phyloP scores from a whole-genome alignment of 2,329 filamentous ascomycete genomes.

The Dendryphion nanum region DNA sequence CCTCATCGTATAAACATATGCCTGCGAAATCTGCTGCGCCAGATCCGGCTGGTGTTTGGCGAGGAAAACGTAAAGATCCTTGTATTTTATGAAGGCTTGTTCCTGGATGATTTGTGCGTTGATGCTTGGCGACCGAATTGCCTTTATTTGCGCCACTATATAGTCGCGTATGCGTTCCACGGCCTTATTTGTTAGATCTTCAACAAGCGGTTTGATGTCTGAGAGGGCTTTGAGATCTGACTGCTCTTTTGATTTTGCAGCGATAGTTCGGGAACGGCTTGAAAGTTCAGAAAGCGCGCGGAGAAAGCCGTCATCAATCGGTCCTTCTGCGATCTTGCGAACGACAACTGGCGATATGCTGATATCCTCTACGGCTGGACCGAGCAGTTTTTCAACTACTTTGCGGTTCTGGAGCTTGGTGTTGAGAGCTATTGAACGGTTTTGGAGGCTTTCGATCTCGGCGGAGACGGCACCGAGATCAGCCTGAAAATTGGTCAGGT shows the following conservation, averaged over 20 bases:
- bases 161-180: constrained; percentile 92
- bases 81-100: constrained; percentile 83
- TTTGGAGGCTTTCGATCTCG: constrained; percentile 91
- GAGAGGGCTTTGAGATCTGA: constrained; percentile 69
- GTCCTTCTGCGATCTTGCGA: constrained; percentile 79
- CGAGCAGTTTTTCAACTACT: constrained; percentile 82
- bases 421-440: constrained; percentile 78
- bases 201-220: constrained; percentile 81
- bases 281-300: constrained; percentile 82
- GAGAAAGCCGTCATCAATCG: constrained; percentile 87
- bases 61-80: constrained; percentile 83
- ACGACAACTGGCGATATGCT: constrained; percentile 83
- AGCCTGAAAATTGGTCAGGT: constrained; percentile 87
- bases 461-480: constrained; percentile 90
- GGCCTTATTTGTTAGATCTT: constrained; percentile 84
- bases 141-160: constrained; percentile 90
- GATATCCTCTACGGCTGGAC: constrained; percentile 86
- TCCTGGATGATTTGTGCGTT: constrained; percentile 97
- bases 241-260: constrained; percentile 61
- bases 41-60: constrained; percentile 78
- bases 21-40: constrained; percentile 84
- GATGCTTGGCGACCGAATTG: constrained; percentile 88
- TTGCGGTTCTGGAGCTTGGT: constrained; percentile 84
- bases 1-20: constrained; percentile 97
- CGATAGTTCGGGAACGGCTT: constrained; percentile 69